Evolutionary conservation across 495 filamentous ascomycete genomes (phyloP).

Genomic region (Hypoxylon crocopeplum): DNA sequence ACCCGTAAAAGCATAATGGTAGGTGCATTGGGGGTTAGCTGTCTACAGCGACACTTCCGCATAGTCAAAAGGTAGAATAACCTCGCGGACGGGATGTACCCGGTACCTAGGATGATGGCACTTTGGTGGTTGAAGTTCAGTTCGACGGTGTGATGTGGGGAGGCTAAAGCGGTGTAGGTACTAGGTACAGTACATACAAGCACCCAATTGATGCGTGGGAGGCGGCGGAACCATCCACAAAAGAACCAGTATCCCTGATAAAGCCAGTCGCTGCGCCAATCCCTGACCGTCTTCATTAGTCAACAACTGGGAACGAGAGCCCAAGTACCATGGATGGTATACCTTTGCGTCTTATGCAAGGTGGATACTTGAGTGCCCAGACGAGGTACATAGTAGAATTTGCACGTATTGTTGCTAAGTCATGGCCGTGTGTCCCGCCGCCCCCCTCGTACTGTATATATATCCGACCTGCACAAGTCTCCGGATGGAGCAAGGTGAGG

Average conservation of each 20-base stretch:
- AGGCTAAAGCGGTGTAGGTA: constrained; percentile 35
- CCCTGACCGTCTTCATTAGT: constrained; percentile 36
- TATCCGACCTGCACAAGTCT: background rate
- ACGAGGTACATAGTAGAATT: too few relatives aligned
- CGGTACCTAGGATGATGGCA: constrained; percentile 6
- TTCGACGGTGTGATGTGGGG: constrained; percentile 20
- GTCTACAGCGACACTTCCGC: background rate
- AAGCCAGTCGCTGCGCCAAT: constrained; percentile 34
- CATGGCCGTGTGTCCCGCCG: constrained; percentile 3
- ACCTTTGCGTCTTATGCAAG: constrained; percentile 26
- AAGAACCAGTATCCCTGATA: constrained; percentile 37
- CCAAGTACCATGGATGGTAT: constrained; percentile 35
- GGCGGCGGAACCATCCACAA: constrained; percentile 36
- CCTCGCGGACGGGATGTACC: constrained; percentile 5
- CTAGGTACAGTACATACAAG: constrained; percentile 9
- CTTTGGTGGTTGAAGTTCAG: constrained; percentile 12
- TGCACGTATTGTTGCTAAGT: too few relatives aligned
- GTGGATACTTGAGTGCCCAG: constrained; percentile 24
- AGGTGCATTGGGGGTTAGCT: background rate
- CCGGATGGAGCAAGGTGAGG: constrained; percentile 1
- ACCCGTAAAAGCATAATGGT: constrained; percentile 8
- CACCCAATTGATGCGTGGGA: background rate
- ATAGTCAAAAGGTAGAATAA: background rate
- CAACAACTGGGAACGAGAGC: constrained; percentile 21
- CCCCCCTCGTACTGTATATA: constrained; percentile 3